These are phyloP conservation scores for Phoma sp. DNA, from an alignment of 2,329 filamentous ascomycete species.

Conservation along the genomic window DNA sequence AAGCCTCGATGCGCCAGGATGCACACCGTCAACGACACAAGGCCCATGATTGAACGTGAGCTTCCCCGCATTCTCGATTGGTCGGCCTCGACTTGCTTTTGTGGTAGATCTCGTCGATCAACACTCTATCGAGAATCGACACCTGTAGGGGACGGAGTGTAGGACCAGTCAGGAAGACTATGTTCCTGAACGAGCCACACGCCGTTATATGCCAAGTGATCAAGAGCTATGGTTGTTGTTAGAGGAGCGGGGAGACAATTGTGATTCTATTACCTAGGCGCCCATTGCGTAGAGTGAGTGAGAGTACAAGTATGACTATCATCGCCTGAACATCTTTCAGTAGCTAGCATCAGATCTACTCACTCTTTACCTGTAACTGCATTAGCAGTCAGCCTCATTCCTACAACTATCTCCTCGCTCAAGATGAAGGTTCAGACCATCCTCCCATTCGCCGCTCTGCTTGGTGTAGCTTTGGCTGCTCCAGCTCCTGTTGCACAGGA, in stretches of 20 bases:
- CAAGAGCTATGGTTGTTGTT: neutral
- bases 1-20: constrained; percentile 21
- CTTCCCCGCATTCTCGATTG: constrained; percentile 16
- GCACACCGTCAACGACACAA: constrained; percentile 6
- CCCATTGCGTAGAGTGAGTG: neutral
- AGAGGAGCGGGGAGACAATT: neutral
- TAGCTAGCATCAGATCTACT: constrained; percentile 2
- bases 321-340: neutral
- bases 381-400: neutral
- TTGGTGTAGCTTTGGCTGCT: constrained; percentile 23
- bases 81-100: neutral
- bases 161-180: constrained; percentile 8
- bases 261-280: neutral
- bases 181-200: constrained; percentile 12
- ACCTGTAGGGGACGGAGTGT: constrained; percentile 1
- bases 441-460: constrained; percentile 25
- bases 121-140: constrained; percentile 3
- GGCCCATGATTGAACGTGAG: constrained; percentile 15
- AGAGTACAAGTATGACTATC: constrained; percentile 3
- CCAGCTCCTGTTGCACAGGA: constrained; percentile 16
- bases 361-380: neutral
- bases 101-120: constrained; percentile 9
- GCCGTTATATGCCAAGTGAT: constrained; percentile 17
- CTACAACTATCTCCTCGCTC: constrained; percentile 1
- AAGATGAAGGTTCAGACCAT: constrained; percentile 31